Evolutionary conservation across 1,284 basidiomycete species (phyloP).

Genomic region (Dichomitus squalens): DNA sequence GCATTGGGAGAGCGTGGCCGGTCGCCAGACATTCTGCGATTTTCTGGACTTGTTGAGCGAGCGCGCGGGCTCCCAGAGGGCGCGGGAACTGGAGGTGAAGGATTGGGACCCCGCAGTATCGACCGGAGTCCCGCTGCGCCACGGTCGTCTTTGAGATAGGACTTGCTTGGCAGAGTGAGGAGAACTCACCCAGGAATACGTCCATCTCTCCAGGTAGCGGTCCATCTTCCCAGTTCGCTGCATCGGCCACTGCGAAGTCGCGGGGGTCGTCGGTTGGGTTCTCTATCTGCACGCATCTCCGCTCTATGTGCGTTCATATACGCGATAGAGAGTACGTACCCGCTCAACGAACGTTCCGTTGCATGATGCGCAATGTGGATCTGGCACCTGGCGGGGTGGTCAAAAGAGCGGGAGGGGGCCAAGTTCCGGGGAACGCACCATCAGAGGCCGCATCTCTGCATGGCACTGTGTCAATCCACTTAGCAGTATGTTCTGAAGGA

Average conservation of each 20-base stretch:
- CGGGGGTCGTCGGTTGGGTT: slow-evolving; percentile 74
- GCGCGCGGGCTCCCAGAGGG: slow-evolving; percentile 1
- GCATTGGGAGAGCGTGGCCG: not conserved
- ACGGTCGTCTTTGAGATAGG: not conserved
- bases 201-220: slow-evolving; percentile 41
- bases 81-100: not conserved
- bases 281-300: slow-evolving; percentile 56
- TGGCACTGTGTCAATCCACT: slow-evolving; percentile 53
- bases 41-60: slow-evolving; percentile 6
- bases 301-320: not conserved
- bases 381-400: slow-evolving; percentile 53
- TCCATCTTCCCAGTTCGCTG: slow-evolving; percentile 37
- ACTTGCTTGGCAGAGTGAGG: too few species aligned
- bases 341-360: slow-evolving; percentile 75
- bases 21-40: slow-evolving; percentile 7
- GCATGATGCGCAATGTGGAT: slow-evolving; percentile 77
- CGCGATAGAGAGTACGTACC: slow-evolving; percentile 40
- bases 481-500: slow-evolving; percentile 9
- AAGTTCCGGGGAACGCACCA: slow-evolving; percentile 49
- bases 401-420: slow-evolving; percentile 1
- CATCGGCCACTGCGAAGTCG: slow-evolving; percentile 46
- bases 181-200: slow-evolving; percentile 46
- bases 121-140: slow-evolving; percentile 20
- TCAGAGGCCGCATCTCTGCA: slow-evolving; percentile 78
- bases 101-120: slow-evolving; percentile 10